Percentiles rank a stretch among this genome's conserved stretches.
Evolutionary conservation across 1,284 basidiomycete species (phyloP).

Genomic region (Butyriboletus appendiculatus): DNA sequence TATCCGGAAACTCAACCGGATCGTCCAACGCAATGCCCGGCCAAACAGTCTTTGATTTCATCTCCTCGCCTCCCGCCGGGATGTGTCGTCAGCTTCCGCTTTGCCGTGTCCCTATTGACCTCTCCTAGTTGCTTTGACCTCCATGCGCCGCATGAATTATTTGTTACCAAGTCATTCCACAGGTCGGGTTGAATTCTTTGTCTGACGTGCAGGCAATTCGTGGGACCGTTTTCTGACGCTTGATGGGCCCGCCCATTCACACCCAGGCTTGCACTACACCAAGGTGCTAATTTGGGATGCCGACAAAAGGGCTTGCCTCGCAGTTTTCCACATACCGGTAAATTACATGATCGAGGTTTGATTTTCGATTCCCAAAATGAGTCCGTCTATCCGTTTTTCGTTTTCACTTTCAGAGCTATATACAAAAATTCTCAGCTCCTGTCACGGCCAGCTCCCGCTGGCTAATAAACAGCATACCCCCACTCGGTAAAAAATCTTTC

Average conservation of each 20-base stretch:
- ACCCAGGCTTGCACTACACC: neutral
- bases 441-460: neutral
- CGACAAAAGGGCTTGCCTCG: neutral
- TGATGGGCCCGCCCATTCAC: neutral
- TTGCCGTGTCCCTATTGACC: neutral
- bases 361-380: constrained; percentile 14
- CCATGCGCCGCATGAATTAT: neutral
- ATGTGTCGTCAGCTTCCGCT: neutral
- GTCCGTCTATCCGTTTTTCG: constrained; percentile 6
- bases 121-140: neutral
- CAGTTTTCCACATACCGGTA: neutral
- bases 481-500: neutral
- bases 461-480: constrained; percentile 9
- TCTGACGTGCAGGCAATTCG: neutral
- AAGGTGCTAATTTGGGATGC: neutral
- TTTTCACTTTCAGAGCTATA: constrained; percentile 5
- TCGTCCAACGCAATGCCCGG: neutral
- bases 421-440: constrained; percentile 1
- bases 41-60: neutral
- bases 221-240: neutral
- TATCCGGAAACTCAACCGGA: constrained; percentile 3
- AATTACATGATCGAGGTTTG: constrained; percentile 15
- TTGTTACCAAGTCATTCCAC: neutral
- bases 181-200: neutral
- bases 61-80: neutral